Evolutionary conservation across 2,329 filamentous ascomycete species (phyloP).

Genomic region (Eurotiales sp.): DNA sequence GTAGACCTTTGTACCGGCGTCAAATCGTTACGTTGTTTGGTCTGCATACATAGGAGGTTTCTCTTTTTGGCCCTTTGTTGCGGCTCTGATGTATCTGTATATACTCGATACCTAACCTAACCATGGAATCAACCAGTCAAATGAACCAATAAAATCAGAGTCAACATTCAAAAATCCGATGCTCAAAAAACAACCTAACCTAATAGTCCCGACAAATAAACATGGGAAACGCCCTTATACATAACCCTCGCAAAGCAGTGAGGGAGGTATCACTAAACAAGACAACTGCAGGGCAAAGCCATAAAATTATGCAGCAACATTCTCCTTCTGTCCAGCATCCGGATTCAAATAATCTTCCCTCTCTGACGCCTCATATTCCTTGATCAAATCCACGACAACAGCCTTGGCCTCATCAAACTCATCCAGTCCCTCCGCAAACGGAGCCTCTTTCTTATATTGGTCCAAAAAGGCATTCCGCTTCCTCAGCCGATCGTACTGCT

Average conservation of each 20-base stretch:
- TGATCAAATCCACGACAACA: constrained; percentile 85
- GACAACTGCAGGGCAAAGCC: too few relatives aligned
- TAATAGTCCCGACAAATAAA: not conserved
- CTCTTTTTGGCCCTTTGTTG: too few relatives aligned
- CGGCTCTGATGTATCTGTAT: too few relatives aligned
- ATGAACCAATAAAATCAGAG: too few relatives aligned
- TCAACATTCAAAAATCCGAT: not conserved
- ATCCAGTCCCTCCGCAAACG: constrained; percentile 83
- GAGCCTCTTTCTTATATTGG: constrained; percentile 90
- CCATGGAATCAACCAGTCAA: too few relatives aligned
- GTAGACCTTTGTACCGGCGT: constrained; percentile 19
- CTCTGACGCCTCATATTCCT: constrained; percentile 95
- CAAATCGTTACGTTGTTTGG: not conserved
- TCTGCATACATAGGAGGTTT: too few relatives aligned
- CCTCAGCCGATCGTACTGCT: constrained; percentile 87
- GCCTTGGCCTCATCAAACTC: constrained; percentile 95
- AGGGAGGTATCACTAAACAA: constrained; percentile 5
- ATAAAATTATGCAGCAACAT: constrained; percentile 5
- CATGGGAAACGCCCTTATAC: constrained; percentile 1
- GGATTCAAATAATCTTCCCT: constrained; percentile 83
- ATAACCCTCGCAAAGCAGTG: constrained; percentile 3
- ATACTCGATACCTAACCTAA: too few relatives aligned
- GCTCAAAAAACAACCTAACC: not conserved
- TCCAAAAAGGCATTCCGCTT: constrained; percentile 98
- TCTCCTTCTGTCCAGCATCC: constrained; percentile 49